Evolutionary conservation across 1,139 yeast species (phyloP), one percentile per base, ranked within the genome.

Genomic region (Diutina neorugosa): DNA sequence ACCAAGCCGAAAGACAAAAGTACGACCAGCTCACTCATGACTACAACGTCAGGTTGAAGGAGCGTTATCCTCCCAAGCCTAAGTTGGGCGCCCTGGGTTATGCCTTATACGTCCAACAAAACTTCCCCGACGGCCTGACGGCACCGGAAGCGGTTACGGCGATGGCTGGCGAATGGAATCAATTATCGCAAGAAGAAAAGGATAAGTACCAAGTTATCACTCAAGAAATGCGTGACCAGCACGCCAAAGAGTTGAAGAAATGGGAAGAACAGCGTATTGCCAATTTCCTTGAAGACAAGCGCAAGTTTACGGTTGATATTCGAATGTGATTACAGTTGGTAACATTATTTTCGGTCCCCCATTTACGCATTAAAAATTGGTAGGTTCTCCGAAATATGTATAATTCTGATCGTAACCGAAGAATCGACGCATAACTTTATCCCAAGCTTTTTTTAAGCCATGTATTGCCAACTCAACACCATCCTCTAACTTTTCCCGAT

Each of bases 41-140:
- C 40, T 60, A 59, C 57, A 71, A 73, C 57, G 67, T 61, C 7
- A 65, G 65, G 53, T 61, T 61, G 52, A 56, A 58, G 51, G 55
- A 63, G 51, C 57, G 62, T 12, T 71, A 60, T 59, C 61, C 65
- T 2, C 71, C 74, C 6, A 69, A 67, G 57, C 78, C 77, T 51
- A 67, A 65, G 55, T 59, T 62, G 12, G 73, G 20, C 12, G n/a
- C 23, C 8, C 66, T 4, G 57, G 65, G 66, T 6, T 73, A 66
- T 59, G 69, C 73, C 34, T 58, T 61, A 31, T 74, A 59, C 54
- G 62, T 72, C 44, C 62, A 67, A 55, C 64, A 68, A 48, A 64
- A 66, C 56, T 70, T 60, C 59, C 59, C 57, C 44, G 57, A 56
- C 20, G 71, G 65, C 31, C 54, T 40, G 3, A 58, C 64, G 40